Percentiles rank a stretch among this genome's conserved stretches.
phyloP scores from a whole-genome alignment of 805 yeast species.

The Phaffomyces antillensis region DNA sequence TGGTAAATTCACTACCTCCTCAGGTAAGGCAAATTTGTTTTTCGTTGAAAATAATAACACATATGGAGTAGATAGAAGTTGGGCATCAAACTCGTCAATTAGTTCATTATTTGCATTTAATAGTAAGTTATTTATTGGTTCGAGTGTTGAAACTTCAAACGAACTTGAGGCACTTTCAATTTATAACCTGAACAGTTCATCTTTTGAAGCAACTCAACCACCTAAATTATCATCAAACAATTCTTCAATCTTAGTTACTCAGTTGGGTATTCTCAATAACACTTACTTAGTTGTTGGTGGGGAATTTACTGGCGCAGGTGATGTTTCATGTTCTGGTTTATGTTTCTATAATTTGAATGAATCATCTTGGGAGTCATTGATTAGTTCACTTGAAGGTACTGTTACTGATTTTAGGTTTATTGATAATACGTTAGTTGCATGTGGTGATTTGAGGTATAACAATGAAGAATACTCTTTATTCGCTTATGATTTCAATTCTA shows the following conservation, averaged over 20 bases:
- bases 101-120: constrained; percentile 12
- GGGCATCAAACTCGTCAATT: constrained; percentile 17
- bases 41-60: constrained; percentile 22
- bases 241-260: constrained; percentile 29
- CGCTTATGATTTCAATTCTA: constrained; percentile 44
- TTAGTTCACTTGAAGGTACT: constrained; percentile 39
- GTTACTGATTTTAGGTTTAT: constrained; percentile 48
- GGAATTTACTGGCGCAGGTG: constrained; percentile 51
- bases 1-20: constrained; percentile 40
- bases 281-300: constrained; percentile 66
- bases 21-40: constrained; percentile 17
- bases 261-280: constrained; percentile 26
- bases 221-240: constrained; percentile 17
- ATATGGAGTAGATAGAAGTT: constrained; percentile 23
- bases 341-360: constrained; percentile 57
- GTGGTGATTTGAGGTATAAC: constrained; percentile 47
- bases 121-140: constrained; percentile 37
- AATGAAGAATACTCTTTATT: constrained; percentile 36
- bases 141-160: constrained; percentile 29
- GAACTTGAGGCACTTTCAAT: constrained; percentile 31
- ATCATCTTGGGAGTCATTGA: constrained; percentile 44
- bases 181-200: constrained; percentile 38
- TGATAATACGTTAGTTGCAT: constrained; percentile 33
- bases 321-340: constrained; percentile 49
- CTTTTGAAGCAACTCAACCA: constrained; percentile 13